Base-by-base conservation (phyloP, 306 rosid genomes). In the Hylodesmum podocarpum region DNA sequence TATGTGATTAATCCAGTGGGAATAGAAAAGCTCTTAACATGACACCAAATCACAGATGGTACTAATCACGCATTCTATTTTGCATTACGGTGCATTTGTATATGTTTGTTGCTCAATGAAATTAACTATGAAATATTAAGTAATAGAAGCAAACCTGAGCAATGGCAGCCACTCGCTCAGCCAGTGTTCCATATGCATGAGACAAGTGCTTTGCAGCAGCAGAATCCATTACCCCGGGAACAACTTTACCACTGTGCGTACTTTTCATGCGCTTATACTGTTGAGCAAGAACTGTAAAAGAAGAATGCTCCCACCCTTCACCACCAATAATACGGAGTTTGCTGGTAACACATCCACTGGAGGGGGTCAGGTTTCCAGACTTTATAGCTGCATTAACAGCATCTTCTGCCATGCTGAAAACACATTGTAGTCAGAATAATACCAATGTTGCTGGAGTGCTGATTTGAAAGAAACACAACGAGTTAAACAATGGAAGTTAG, bases 331-430 rank as follows among this genome's bases (percentile, higher is more conserved):
- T 78, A 22, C 19, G 87, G 53, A 96, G 75, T 12, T 88, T 87
- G 65, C 75, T 61, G 55, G 99, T 92, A 59, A 92, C 43, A 85
- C 98, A 88, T 73, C 81, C 89, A 57, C 81, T 86, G 66, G 73
- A 16, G 1, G 99, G 89, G 70, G 82, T 86, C 78, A 96, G 90
- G 86, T 89, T 91, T 72, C 98, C 99, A 69, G 99, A 89, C 84
- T 92, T 91, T 39, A 96, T 91, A 29, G 99, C 98, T 55, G 91
- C 89, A 79, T 90, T 72, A 79, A 96, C 99, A 33, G 94, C 99
- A 88, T 96, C 99, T 91, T 92, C 99, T 80, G 99, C 98, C 99
- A 96, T 96, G 87, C 99, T 96, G 99, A 85, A 64, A 84, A 54
- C 44, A 31, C 74, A 72, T 21, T 78, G 8, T 25, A 63, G 77